Conservation (phyloP, 1,284 basidiomycete species). For the Trichosporon sp. region DNA sequence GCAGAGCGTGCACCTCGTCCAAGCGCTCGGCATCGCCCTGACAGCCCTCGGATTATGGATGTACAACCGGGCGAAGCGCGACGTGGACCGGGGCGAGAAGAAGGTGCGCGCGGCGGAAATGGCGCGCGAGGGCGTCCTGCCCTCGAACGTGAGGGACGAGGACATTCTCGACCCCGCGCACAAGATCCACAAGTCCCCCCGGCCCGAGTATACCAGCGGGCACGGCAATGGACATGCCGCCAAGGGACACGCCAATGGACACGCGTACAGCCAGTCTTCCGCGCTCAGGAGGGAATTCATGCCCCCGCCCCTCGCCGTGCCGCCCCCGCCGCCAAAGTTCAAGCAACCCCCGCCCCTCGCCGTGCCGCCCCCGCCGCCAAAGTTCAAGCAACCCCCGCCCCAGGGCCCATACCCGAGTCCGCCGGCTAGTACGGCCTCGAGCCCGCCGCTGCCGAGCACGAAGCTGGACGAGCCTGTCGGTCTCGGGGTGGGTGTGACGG, state of each 20-base stretch:
- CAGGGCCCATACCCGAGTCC: constrained; percentile 47
- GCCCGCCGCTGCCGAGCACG: constrained; percentile 37
- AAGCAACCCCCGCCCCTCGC: constrained; percentile 29
- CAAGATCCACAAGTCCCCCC: neutral
- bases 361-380: constrained; percentile 27
- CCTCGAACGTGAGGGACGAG: constrained; percentile 47
- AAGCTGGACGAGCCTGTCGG: constrained; percentile 21
- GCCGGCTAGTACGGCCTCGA: constrained; percentile 44
- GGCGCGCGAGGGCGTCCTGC: constrained; percentile 60
- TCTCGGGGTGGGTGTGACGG: neutral
- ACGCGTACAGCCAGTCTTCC: neutral
- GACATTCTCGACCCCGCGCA: constrained; percentile 41
- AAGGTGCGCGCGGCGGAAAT: constrained; percentile 76
- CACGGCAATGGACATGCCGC: no score
- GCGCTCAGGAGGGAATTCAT: constrained; percentile 5
- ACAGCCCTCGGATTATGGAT: constrained; percentile 91
- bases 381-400: constrained; percentile 27
- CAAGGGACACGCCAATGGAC: no score
- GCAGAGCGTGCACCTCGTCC: constrained; percentile 79
- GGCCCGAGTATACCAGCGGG: neutral
- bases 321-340: constrained; percentile 26
- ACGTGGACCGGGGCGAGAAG: constrained; percentile 90
- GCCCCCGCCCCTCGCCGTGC: constrained; percentile 21
- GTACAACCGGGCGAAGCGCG: constrained; percentile 92
- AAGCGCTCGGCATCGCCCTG: constrained; percentile 81